Evolutionary conservation across 108 stramenopile species (phyloP).

Genomic region (Bacterosira constricta): DNA sequence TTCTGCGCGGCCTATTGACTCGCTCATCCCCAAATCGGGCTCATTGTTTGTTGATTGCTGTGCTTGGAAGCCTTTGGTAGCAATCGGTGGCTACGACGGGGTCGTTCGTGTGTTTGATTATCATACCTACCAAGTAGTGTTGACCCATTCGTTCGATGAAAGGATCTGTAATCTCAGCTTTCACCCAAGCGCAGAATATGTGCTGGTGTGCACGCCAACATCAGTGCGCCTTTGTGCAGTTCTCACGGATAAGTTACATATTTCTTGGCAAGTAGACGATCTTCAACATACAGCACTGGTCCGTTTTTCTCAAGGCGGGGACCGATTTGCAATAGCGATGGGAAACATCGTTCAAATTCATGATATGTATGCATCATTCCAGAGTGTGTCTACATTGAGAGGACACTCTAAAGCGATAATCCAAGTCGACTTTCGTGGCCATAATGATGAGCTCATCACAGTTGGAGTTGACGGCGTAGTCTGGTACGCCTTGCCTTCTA

Average conservation of each 20-base stretch:
- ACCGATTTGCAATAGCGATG: slow-evolving; percentile 2
- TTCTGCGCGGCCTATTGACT: neutral
- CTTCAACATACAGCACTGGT: neutral
- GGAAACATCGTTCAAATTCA: neutral
- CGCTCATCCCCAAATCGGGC: neutral
- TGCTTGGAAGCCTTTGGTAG: neutral
- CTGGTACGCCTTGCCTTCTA: too few species aligned
- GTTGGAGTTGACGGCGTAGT: slow-evolving; percentile 7
- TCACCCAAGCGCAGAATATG: neutral
- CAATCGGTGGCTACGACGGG: slow-evolving; percentile 12
- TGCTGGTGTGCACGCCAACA: neutral
- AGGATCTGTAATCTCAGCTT: neutral
- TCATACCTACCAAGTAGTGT: neutral
- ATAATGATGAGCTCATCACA: neutral
- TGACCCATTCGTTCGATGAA: neutral
- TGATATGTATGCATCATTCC: neutral
- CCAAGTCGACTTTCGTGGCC: neutral
- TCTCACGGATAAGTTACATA: neutral
- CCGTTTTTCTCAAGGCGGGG: slow-evolving; percentile 4
- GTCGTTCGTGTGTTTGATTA: neutral
- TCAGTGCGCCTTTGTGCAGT: slow-evolving; percentile 1
- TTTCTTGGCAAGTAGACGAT: neutral
- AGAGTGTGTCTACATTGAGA: neutral
- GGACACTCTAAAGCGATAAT: slow-evolving; percentile 1
- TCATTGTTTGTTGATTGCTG: neutral